Conservation (phyloP, 2,329 filamentous ascomycete species). For the Phyllosticta paracitricarpa region DNA sequence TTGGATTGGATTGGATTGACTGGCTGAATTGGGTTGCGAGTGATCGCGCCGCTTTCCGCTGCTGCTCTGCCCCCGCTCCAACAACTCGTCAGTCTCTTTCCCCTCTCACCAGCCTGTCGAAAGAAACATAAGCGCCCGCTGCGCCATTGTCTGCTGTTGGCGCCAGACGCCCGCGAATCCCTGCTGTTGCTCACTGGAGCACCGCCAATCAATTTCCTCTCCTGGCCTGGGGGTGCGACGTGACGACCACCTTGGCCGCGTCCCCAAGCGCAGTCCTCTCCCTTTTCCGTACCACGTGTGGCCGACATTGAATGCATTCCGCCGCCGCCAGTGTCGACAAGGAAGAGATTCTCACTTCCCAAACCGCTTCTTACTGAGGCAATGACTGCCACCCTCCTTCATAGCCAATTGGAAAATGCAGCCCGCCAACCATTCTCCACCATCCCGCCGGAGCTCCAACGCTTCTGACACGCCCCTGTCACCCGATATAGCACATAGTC, state of each 20-base stretch:
- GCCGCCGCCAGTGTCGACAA: slow-evolving; percentile 7
- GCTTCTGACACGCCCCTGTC: slow-evolving; percentile 10
- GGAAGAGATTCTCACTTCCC: slow-evolving; percentile 8
- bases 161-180: not conserved
- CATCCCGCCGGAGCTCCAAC: slow-evolving; percentile 4
- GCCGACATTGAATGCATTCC: slow-evolving; percentile 6
- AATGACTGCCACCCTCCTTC: slow-evolving; percentile 2
- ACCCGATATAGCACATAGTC: slow-evolving; percentile 9
- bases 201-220: slow-evolving; percentile 3
- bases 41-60: not conserved
- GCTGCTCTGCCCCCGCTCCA: not conserved
- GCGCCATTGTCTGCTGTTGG: not conserved
- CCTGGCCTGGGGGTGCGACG: slow-evolving; percentile 2
- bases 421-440: slow-evolving; percentile 5
- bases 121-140: slow-evolving; percentile 1
- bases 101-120: not conserved
- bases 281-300: slow-evolving; percentile 9
- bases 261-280: slow-evolving; percentile 6
- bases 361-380: slow-evolving; percentile 7
- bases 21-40: not conserved
- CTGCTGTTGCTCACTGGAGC: not conserved
- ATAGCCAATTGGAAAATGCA: slow-evolving; percentile 11
- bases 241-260: slow-evolving; percentile 3
- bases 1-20: not conserved
- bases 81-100: not conserved